Evolutionary conservation across 768 basidiomycete genomes (phyloP), one percentile per base, ranked within the genome.

Genomic region (Kwoniella sp.): DNA sequence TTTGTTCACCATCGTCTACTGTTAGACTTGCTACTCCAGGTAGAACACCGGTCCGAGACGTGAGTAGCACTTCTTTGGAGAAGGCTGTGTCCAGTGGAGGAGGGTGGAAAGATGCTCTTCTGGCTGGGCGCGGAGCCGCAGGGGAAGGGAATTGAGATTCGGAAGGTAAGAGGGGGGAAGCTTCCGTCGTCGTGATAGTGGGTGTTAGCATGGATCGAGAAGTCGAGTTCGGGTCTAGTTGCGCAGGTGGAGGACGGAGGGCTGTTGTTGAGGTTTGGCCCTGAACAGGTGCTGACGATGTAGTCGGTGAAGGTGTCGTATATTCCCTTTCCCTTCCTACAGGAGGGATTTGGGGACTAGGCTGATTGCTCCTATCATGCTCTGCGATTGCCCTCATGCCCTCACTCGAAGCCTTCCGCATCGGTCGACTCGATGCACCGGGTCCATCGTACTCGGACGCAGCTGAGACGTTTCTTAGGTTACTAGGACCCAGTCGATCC

Each of bases 1-100:
- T 66, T 26, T 58, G 50, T 6, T 83, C 86, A n/a, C 29, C 52
- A 27, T 86, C 87, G 25, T 84, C 85, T 10, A 80, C 75, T 77
- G 92, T 84, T 17, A 93, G 82, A 1, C 89, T 72, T 4, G 67
- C 64, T 17, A 60, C 70, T 10, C 73, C 73, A 5, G 76, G 73
- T n/a, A 77, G 36, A 1, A 74, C 33, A 4, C 71, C 71, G 2
- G 73, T 74, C 27, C 68, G 40, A 4, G 68, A 70, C 15, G 71
- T 73, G 0, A 79, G 59, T 10, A 81, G 68, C 0, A 80, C 72
- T 55, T 80, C 80, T 4, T 78, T 64, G 1, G 80, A 79, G 64
- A 79, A 80, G 17, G 77, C 68, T 2, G 76, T 79, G 27, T 70
- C 67, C 8, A 76, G 60, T 2, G 78, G 79, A 4, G 75, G 77